Evolutionary conservation across 345 rosid genomes (phyloP).

Genomic region (Corchorus olitorius): DNA sequence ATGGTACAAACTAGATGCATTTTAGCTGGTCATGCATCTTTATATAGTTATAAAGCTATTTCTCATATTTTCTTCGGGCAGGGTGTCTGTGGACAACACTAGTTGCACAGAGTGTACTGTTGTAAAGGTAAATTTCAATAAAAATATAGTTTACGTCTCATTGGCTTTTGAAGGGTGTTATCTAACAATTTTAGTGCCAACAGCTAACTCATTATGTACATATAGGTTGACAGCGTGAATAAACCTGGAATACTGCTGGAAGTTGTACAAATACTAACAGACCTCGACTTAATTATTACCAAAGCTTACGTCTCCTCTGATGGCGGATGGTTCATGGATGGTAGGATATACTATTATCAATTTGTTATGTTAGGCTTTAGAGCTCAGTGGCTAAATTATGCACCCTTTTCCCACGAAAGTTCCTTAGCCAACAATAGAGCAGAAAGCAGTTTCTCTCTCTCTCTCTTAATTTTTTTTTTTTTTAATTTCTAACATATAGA

Average conservation of each 20-base stretch:
- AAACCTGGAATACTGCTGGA: slow-evolving; percentile 93
- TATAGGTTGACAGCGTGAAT: slow-evolving; percentile 91
- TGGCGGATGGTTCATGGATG: slow-evolving; percentile 99
- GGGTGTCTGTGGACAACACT: slow-evolving; percentile 85
- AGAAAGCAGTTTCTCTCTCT: neutral
- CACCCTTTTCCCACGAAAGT: neutral
- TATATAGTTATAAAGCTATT: neutral
- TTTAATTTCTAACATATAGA: neutral
- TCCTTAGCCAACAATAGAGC: neutral
- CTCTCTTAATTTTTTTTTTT: too few species aligned
- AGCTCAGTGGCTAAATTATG: neutral
- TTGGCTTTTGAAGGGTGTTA: neutral
- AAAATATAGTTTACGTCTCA: neutral
- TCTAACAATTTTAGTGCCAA: neutral
- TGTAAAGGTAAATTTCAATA: slow-evolving; percentile 57
- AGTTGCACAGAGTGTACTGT: slow-evolving; percentile 73
- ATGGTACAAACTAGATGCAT: neutral
- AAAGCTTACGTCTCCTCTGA: slow-evolving; percentile 97
- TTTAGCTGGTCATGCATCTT: slow-evolving; percentile 7
- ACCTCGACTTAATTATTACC: slow-evolving; percentile 82
- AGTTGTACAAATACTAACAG: slow-evolving; percentile 89
- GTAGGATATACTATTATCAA: slow-evolving; percentile 33
- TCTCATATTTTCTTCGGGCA: slow-evolving; percentile 31
- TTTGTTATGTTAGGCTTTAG: slow-evolving; percentile 5
- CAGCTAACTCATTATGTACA: slow-evolving; percentile 1